These are phyloP conservation scores for Carex parvula DNA, from an alignment of 176 grass and related monocot genomes.

Conservation along the genomic window DNA sequence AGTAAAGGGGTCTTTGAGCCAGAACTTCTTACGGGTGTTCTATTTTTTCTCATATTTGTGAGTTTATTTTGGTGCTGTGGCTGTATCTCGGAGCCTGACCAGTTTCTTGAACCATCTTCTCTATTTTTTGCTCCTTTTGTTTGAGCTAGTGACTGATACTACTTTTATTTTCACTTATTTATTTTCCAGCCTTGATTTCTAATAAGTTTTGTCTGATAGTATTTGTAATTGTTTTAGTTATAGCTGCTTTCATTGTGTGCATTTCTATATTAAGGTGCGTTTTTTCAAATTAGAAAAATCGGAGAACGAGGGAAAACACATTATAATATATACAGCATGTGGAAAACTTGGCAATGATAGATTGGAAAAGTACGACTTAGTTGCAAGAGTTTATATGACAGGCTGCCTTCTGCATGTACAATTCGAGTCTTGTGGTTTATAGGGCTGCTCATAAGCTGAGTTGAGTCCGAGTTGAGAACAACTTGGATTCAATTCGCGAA, in stretches of 20 bases:
- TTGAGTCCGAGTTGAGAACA: no score
- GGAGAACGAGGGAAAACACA: background rate
- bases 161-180: background rate
- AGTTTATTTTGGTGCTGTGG: no score
- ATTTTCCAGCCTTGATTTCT: background rate
- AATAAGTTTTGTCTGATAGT: background rate
- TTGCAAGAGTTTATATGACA: background rate
- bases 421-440: no score
- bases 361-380: background rate
- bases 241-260: background rate
- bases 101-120: no score
- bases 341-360: background rate
- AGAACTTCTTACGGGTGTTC: no score
- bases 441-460: no score
- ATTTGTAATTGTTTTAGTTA: background rate
- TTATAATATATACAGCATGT: background rate
- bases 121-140: background rate
- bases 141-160: background rate
- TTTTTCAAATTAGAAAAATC: background rate
- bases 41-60: no score
- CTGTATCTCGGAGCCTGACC: no score
- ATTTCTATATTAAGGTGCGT: background rate
- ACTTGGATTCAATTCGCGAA: no score
- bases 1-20: no score
- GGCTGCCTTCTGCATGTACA: no score